A percentile compares a stretch with the other conserved stretches of the same genome.
phyloP scores from a whole-genome alignment of 345 rosid species.

The Reutealis trisperma region DNA sequence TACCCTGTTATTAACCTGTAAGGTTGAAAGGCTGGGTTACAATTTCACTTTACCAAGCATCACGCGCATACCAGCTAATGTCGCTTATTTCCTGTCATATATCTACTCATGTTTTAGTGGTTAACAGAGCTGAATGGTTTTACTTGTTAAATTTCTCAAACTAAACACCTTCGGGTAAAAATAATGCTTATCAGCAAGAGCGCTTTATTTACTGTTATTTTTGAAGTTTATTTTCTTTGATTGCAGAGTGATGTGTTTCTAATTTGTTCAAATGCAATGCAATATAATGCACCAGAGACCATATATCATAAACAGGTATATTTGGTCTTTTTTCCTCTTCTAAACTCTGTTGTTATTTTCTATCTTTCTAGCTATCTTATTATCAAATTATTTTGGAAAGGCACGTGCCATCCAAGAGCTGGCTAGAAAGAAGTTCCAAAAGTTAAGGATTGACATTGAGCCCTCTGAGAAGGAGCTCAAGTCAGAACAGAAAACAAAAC shows the following conservation, averaged over 20 bases:
- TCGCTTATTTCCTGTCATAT: not conserved
- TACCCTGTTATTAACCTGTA: too few species aligned
- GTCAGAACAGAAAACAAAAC: constrained; percentile 21
- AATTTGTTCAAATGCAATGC: constrained; percentile 36
- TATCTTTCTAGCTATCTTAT: not conserved
- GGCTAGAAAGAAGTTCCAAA: constrained; percentile 32
- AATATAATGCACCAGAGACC: constrained; percentile 35
- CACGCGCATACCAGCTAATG: too few species aligned
- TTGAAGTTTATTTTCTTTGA: constrained; percentile 28
- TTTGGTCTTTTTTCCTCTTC: not conserved
- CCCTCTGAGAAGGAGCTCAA: constrained; percentile 18
- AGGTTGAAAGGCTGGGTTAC: too few species aligned
- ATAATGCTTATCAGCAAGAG: not conserved
- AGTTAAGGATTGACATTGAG: constrained; percentile 24
- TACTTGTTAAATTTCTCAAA: not conserved
- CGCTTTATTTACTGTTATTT: constrained; percentile 3
- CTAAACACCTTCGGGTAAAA: too few species aligned
- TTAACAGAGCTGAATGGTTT: not conserved
- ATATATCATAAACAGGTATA: constrained; percentile 32
- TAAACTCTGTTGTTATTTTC: not conserved
- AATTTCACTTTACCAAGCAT: too few species aligned
- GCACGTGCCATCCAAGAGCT: constrained; percentile 34
- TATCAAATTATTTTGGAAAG: constrained; percentile 7
- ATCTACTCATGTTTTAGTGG: not conserved
- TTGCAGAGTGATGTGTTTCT: constrained; percentile 36